Conservation (phyloP, 805 yeast genomes). For the Lachancea fermentati region DNA sequence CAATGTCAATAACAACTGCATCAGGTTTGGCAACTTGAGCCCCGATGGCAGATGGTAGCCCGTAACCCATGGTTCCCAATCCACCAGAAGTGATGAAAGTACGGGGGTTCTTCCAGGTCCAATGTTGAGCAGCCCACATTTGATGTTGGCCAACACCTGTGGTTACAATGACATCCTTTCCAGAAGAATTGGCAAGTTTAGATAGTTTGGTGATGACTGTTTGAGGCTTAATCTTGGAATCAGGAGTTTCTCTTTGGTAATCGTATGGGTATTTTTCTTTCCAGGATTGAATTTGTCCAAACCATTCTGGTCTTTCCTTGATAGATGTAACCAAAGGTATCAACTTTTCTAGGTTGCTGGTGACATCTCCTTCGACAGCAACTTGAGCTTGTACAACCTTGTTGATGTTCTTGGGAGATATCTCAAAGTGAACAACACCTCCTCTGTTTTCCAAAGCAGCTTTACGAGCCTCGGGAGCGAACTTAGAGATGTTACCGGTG, state of each 20-base stretch:
- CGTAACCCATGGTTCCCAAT: constrained; percentile 97
- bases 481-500: constrained; percentile 75
- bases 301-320: constrained; percentile 73
- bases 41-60: constrained; percentile 96
- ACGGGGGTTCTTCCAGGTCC: constrained; percentile 90
- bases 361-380: constrained; percentile 95
- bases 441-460: constrained; percentile 89
- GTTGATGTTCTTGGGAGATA: constrained; percentile 93
- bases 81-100: constrained; percentile 98
- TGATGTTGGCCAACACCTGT: constrained; percentile 99
- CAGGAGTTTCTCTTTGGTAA: constrained; percentile 76
- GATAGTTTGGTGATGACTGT: constrained; percentile 78
- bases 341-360: constrained; percentile 65
- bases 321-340: constrained; percentile 66
- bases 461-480: constrained; percentile 88
- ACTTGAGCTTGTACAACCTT: constrained; percentile 95
- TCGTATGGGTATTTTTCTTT: constrained; percentile 79
- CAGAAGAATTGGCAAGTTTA: constrained; percentile 48
- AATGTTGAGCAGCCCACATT: constrained; percentile 99
- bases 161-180: constrained; percentile 79
- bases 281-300: constrained; percentile 69
- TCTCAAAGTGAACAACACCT: constrained; percentile 95
- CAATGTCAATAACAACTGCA: constrained; percentile 91
- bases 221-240: constrained; percentile 83
- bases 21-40: constrained; percentile 96